Evolutionary conservation across 2,329 filamentous ascomycete genomes (phyloP), one percentile per base, ranked within the genome.

Genomic region (Claviceps digitariae): DNA sequence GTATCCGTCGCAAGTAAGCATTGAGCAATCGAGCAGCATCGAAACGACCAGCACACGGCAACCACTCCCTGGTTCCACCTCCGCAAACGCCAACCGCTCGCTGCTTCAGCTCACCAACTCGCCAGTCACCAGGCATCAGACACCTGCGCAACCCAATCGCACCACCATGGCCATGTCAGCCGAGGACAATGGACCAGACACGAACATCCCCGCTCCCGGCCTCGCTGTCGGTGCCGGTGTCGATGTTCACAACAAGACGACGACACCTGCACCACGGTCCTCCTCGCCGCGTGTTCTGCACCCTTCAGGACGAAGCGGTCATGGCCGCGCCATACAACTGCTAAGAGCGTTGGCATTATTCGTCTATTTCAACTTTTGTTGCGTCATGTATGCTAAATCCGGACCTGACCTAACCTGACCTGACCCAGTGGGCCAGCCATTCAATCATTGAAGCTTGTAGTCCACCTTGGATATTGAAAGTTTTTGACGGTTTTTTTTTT

Each of bases 231-330:
- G 60, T 44, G 44, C 64, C 50, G 53, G 48, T 46, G 56, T 59
- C 49, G 64, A 60, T 44, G 44, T 64, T 50, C 53, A 49, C 17
- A 50, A 55, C 17, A 50, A 55, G 17, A 50, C 60, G 15, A 53
- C 57, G n/a, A 17, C 55, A 61, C 36, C 56, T 59, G 45, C 50
- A 50, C n/a, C n/a, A n/a, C n/a, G n/a, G 27, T 52, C 57, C 12
- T 45, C 43, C 4, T 23, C 31, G n/a, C n/a, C 54, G 25, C 50
- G 56, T 38, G 54, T 58, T 51, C 57, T 58, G 34, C 78, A 83
- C 61, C 78, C 79, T 0, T 78, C 77, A 2, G 79, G 79, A n/a
- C 72, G 73, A 52, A 66, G 72, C 52, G 73, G 76, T 55, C 72
- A 83, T 65, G 74, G 77, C 48, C 64, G 66, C 9, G 60, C 72